phyloP scores from a whole-genome alignment of 192 early-diverging fungal species.

The Glomus cerebriforme region DNA sequence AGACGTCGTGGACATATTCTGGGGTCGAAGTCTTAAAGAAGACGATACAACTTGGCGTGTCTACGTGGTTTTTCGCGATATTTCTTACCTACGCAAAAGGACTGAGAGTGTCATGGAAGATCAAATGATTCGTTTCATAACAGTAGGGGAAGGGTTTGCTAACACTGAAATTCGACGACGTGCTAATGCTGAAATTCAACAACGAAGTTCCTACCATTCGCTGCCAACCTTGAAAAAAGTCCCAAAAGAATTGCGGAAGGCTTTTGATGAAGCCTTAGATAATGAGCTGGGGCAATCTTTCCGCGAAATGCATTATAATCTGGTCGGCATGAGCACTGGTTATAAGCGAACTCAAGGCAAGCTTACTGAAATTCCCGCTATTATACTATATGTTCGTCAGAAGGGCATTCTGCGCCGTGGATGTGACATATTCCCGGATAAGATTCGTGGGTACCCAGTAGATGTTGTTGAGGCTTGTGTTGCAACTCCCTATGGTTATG shows the following conservation, averaged over 20 bases:
- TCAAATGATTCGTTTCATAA: not conserved
- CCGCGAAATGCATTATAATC: constrained; percentile 3
- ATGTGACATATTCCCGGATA: not conserved
- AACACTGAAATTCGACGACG: too few species aligned
- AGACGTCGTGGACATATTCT: constrained; percentile 17
- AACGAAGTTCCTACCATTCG: not conserved
- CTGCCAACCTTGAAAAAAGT: not conserved
- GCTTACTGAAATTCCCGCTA: too few species aligned
- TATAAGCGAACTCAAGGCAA: too few species aligned
- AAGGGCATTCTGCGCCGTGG: constrained; percentile 5
- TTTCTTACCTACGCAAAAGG: not conserved
- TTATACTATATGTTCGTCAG: too few species aligned
- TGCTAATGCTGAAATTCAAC: not conserved
- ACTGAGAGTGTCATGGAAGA: not conserved
- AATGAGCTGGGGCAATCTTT: not conserved
- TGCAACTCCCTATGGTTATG: constrained; percentile 3
- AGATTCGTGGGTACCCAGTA: too few species aligned
- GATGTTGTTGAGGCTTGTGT: constrained; percentile 7
- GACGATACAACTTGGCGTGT: constrained; percentile 3
- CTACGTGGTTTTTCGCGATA: not conserved
- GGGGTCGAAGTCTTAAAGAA: constrained; percentile 8
- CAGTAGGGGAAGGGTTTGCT: not conserved
- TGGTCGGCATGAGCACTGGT: constrained; percentile 9
- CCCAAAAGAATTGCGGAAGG: not conserved
- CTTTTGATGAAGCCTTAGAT: constrained; percentile 19